phyloP scores from a whole-genome alignment of 2,329 filamentous ascomycete genomes.

The Sporothrix protearum region DNA sequence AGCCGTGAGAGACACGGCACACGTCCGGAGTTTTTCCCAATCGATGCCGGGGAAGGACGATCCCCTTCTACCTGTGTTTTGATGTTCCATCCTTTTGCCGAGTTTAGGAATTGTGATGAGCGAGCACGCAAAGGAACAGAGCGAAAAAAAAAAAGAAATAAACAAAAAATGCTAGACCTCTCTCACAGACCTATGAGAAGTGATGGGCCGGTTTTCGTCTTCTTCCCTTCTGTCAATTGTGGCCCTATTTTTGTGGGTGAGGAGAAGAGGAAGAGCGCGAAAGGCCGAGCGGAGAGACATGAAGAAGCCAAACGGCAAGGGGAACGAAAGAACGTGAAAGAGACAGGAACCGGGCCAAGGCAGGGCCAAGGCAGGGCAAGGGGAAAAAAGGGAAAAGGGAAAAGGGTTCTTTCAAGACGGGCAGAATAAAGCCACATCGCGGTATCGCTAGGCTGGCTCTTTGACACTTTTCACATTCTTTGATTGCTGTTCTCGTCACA shows the following conservation, averaged over 20 bases:
- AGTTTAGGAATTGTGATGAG: slow-evolving; percentile 15
- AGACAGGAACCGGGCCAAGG: background rate
- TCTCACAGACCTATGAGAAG: background rate
- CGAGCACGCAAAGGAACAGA: background rate
- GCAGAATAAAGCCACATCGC: background rate
- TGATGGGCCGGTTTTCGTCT: no score
- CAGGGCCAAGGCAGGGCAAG: background rate
- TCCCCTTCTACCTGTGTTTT: background rate
- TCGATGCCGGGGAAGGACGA: background rate
- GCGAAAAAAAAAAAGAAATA: no score
- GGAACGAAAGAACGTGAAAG: background rate
- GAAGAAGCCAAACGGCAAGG: background rate
- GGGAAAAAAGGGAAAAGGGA: background rate
- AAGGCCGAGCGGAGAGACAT: slow-evolving; percentile 16
- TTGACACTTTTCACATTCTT: background rate
- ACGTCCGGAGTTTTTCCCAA: background rate
- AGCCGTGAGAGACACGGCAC: background rate
- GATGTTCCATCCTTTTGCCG: background rate
- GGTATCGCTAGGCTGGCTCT: background rate
- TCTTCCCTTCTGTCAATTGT: background rate
- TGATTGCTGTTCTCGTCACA: background rate
- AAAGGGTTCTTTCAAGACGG: background rate
- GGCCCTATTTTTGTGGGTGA: background rate
- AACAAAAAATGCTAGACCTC: background rate
- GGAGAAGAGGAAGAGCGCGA: background rate